Evolutionary conservation across 2,329 filamentous ascomycete species (phyloP), one percentile per base, ranked within the genome.

Genomic region (Ophiostoma sp.): DNA sequence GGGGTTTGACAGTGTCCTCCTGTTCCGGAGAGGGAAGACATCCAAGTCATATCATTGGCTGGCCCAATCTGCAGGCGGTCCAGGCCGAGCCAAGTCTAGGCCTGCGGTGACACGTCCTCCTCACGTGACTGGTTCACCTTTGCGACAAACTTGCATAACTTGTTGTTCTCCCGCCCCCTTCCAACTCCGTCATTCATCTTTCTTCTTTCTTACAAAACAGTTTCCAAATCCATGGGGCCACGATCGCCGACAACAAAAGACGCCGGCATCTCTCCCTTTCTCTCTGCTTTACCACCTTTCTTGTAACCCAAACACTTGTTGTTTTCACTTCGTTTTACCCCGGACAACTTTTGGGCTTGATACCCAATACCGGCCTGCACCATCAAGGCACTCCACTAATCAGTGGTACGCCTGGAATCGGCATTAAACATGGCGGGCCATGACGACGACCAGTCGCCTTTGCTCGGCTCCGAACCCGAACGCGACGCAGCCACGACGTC

Each of bases 381-480:
- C 22, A 61, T 7, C n/a, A 66, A 59, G 25, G 50, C 36, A 28
- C 57, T 55, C 25, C 64, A 57, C 71, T 72, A 69, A 66, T 22
- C 31, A 42, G 36, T 19, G 61, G 48, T 36, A 42, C 45, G n/a
- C 22, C 59, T 22, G 6, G 33, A 48, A 31, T 48, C 52, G 17
- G 19, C 57, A 74, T 25, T 28, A 87, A 87, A 48, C 12, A 48
- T 87, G 85, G 78, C 85, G 33, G 80, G 83, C 71, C 6, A 31
- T 12, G 78, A 83, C 71, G 85, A 72, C 69, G 73, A 87, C 78
- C 81, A 80, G 74, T 82, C 84, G 28, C 85, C 84, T 50, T 80
- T 88, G 74, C 81, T 87, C 61, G 79, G 82, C 17, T 22, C 68
- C 11, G 63, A 70, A 76, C 25, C 78, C 78, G 42, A 55, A 4